phyloP scores from a whole-genome alignment of 306 rosid genomes.

The Leucaena leucocephala region DNA sequence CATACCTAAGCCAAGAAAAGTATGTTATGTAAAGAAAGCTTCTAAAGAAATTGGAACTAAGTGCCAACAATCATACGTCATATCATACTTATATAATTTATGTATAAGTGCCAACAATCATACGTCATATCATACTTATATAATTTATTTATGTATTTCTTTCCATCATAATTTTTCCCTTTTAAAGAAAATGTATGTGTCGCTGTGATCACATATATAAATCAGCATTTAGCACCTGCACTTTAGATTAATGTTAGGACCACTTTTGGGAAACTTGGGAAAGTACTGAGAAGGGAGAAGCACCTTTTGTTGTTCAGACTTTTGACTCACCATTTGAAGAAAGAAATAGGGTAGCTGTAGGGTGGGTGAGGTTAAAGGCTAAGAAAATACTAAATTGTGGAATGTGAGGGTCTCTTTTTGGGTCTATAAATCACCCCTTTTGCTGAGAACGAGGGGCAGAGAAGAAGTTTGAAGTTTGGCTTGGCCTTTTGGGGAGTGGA shows the following conservation, averaged over 20 bases:
- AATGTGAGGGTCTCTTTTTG: too few relatives aligned
- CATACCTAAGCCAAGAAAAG: background rate
- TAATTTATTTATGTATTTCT: background rate
- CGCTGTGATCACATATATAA: constrained; percentile 27
- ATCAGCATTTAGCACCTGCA: constrained; percentile 82
- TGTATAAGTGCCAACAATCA: background rate
- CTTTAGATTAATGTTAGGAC: background rate
- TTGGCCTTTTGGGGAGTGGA: too few relatives aligned
- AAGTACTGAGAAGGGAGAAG: too few relatives aligned
- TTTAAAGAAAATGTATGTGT: background rate
- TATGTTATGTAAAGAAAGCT: background rate
- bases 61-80: background rate
- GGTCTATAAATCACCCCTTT: too few relatives aligned
- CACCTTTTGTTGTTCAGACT: too few relatives aligned
- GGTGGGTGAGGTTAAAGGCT: too few relatives aligned
- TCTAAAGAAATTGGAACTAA: constrained; percentile 13
- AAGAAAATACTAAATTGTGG: too few relatives aligned
- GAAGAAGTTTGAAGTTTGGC: too few relatives aligned
- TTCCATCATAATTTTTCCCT: background rate
- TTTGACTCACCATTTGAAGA: too few relatives aligned
- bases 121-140: constrained; percentile 5
- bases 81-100: background rate
- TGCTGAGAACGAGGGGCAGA: too few relatives aligned
- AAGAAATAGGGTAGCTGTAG: too few relatives aligned
- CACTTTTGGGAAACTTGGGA: too few relatives aligned